Percentiles rank a stretch among this genome's conserved stretches.
Conservation (phyloP, 805 yeast species). For the Wickerhamomyces alni region DNA sequence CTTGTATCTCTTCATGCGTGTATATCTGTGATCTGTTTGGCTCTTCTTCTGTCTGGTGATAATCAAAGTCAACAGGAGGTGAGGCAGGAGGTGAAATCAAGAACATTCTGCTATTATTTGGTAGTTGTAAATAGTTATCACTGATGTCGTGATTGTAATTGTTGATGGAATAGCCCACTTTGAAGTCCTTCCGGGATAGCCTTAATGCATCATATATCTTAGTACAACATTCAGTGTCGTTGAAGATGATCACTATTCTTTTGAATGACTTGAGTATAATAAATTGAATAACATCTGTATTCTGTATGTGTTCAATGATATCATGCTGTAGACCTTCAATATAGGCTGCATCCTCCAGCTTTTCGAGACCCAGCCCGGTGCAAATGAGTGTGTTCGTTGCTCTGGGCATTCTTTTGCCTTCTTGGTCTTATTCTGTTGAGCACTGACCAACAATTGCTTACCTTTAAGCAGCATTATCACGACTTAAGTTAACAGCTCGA, state of each 20-base stretch:
- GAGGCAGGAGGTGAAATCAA: constrained; percentile 37
- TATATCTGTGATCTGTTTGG: constrained; percentile 27
- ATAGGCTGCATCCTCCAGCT: constrained; percentile 13
- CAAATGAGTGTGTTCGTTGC: constrained; percentile 23
- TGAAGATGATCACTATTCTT: constrained; percentile 22
- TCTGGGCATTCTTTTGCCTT: background rate
- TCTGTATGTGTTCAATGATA: constrained; percentile 14
- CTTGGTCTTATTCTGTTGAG: background rate
- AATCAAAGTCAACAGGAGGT: constrained; percentile 36
- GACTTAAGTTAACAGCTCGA: too few species aligned
- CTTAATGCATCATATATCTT: constrained; percentile 5
- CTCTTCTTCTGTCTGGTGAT: constrained; percentile 30
- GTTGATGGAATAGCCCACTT: constrained; percentile 14
- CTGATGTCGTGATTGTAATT: constrained; percentile 8
- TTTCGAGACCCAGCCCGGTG: constrained; percentile 13
- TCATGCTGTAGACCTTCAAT: constrained; percentile 21
- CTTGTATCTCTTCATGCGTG: constrained; percentile 20
- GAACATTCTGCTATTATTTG: constrained; percentile 28
- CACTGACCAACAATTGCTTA: too few species aligned
- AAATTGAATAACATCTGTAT: constrained; percentile 21
- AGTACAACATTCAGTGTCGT: constrained; percentile 7
- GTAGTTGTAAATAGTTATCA: constrained; percentile 26
- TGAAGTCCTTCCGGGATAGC: constrained; percentile 2
- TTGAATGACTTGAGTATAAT: constrained; percentile 21
- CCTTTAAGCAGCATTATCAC: too few species aligned